A percentile compares a stretch with the other conserved stretches of the same genome.
These are phyloP conservation scores for Phytophthora fragariaefolia DNA, from an alignment of 352 stramenopile species.

Conservation along the genomic window DNA sequence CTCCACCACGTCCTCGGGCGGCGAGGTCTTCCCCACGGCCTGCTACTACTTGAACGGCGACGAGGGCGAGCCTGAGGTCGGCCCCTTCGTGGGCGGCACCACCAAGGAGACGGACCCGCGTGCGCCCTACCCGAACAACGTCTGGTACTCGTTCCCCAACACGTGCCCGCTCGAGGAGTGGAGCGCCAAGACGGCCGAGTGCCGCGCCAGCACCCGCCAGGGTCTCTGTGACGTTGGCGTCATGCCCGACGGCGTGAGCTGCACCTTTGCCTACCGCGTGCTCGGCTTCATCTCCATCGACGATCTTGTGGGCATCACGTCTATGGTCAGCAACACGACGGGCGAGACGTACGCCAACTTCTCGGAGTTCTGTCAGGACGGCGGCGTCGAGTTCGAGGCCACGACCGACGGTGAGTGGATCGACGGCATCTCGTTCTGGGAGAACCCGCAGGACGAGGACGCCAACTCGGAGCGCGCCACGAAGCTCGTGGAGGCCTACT, in stretches of 20 bases:
- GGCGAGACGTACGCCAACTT: slow-evolving; percentile 64
- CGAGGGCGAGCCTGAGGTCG: slow-evolving; percentile 64
- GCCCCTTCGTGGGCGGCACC: slow-evolving; percentile 68
- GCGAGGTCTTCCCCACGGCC: slow-evolving; percentile 48
- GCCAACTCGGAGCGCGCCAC: slow-evolving; percentile 55
- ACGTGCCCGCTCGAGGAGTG: slow-evolving; percentile 63
- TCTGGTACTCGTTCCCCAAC: slow-evolving; percentile 87
- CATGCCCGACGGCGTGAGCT: slow-evolving; percentile 64
- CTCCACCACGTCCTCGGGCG: slow-evolving; percentile 34
- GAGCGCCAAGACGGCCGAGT: slow-evolving; percentile 53
- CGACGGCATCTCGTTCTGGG: slow-evolving; percentile 70
- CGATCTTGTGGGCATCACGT: slow-evolving; percentile 79
- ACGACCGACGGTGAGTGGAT: slow-evolving; percentile 52
- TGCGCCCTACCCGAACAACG: slow-evolving; percentile 73
- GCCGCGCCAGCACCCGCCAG: slow-evolving; percentile 48
- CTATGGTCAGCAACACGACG: slow-evolving; percentile 61
- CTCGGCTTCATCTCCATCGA: slow-evolving; percentile 73
- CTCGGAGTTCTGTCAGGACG: slow-evolving; percentile 65
- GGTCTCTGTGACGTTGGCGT: slow-evolving; percentile 63
- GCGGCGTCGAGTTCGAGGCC: slow-evolving; percentile 65
- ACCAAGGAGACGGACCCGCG: slow-evolving; percentile 55
- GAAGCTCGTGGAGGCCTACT: slow-evolving; percentile 64
- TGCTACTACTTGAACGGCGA: slow-evolving; percentile 84
- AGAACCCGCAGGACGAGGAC: slow-evolving; percentile 65
- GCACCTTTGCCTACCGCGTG: slow-evolving; percentile 71